Base-by-base conservation (phyloP, 129 eudicot species). In the Silybum marianum region DNA sequence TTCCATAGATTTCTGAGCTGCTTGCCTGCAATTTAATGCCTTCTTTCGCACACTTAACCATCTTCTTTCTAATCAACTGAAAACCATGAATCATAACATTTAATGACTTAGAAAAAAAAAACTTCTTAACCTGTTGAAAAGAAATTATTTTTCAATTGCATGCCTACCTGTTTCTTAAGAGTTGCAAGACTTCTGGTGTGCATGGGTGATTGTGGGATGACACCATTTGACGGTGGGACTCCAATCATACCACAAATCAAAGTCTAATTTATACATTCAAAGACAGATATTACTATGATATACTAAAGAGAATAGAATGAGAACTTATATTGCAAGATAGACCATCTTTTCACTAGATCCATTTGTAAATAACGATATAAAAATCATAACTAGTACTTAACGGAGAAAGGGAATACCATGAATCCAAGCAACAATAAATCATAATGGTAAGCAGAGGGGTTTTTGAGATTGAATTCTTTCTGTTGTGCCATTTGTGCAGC, bases 401-500 rank as follows among this genome's bases (percentile, higher is more conserved):
- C 13, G 62, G 25, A 54, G 16, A 32, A 74, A 76, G 62, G 5
- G 30, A 34, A 58, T 94, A 92, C 98, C 98, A 89, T 95, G 88
- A 92, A 73, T 77, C 97, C 97, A 25, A 95, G 99, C 86, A 96
- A 63, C 19, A 96, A 76, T 30, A 93, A 40, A 73, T 96, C 99
- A 69, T 96, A 93, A 85, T 96, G 99, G 80, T 88, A 96, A 70
- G 99, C 92, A 74, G 96, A 74, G 11, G 99, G 99, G 9, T 96
- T 96, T 76, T 87, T 93, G 8, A 96, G 88, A 82, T 93, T 96
- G 89, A 91, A 96, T 80, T 96, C 99, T 84, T 89, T 88, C 44
- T 89, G 99, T 67, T 96, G 99, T 21, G 99, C 98, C 98, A 96
- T 62, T 86, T 96, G 95, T 75, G 99, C 85, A 75, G 99, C 98